Evolutionary conservation across 352 stramenopile genomes (phyloP).

Genomic region (Halophytophthora polymorphica): DNA sequence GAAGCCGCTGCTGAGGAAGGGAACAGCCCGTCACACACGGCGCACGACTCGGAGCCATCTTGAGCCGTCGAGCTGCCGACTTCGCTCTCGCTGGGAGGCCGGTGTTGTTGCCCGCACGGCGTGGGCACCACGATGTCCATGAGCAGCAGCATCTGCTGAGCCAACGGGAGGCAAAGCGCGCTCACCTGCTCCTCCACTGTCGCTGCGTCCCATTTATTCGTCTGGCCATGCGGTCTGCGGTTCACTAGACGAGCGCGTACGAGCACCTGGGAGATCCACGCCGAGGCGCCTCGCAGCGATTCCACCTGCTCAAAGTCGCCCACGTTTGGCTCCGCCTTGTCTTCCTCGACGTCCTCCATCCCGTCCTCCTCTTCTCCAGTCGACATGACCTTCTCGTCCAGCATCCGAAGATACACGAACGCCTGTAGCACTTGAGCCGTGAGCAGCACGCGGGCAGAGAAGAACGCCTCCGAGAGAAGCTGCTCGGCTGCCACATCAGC

Average conservation of each 20-base stretch:
- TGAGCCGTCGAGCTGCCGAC: slow-evolving; percentile 4
- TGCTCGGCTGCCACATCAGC: slow-evolving; percentile 31
- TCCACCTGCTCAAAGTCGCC: slow-evolving; percentile 55
- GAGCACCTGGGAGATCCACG: slow-evolving; percentile 52
- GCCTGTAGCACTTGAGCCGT: slow-evolving; percentile 60
- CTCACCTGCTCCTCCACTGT: slow-evolving; percentile 43
- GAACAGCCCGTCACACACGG: slow-evolving; percentile 68
- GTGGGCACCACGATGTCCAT: slow-evolving; percentile 54
- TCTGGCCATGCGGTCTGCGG: neutral
- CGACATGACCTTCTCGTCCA: slow-evolving; percentile 6
- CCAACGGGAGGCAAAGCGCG: slow-evolving; percentile 46
- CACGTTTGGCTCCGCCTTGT: slow-evolving; percentile 11
- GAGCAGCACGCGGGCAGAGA: slow-evolving; percentile 50
- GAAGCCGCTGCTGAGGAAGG: slow-evolving; percentile 5
- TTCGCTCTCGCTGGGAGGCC: slow-evolving; percentile 8
- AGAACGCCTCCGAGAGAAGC: slow-evolving; percentile 53
- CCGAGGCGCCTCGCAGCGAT: slow-evolving; percentile 50
- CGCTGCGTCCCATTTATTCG: slow-evolving; percentile 19
- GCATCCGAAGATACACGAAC: slow-evolving; percentile 35
- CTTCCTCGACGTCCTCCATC: neutral
- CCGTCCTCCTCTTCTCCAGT: slow-evolving; percentile 4
- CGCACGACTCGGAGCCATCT: slow-evolving; percentile 33
- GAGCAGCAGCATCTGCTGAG: slow-evolving; percentile 56
- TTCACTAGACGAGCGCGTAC: slow-evolving; percentile 36
- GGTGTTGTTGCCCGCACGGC: slow-evolving; percentile 15